A percentile compares a stretch with the other conserved stretches of the same genome.
Evolutionary conservation across 2,329 filamentous ascomycete genomes (phyloP).

Genomic region (Teratosphaeria viscida): DNA sequence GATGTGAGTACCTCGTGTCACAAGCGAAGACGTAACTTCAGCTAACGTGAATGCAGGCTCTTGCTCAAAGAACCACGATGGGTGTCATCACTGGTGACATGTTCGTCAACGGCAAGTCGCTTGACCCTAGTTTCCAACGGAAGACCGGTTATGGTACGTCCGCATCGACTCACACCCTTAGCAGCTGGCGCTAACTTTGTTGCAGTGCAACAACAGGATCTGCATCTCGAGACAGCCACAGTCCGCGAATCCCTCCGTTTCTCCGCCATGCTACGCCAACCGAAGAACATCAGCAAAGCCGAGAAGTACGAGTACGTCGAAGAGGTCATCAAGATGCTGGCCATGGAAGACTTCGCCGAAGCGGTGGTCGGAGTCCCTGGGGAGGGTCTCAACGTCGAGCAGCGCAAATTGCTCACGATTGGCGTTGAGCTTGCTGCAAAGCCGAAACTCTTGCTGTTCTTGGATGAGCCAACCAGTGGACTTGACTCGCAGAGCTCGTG

Average conservation of each 20-base stretch:
- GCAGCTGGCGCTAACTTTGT: neutral
- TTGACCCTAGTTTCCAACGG: conserved; percentile 50
- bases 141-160: conserved; percentile 51
- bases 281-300: conserved; percentile 40
- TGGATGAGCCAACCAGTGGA: conserved; percentile 50
- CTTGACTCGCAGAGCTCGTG: conserved; percentile 55
- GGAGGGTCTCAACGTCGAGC: conserved; percentile 51
- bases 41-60: conserved; percentile 21
- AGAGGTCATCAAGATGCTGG: conserved; percentile 54
- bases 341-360: conserved; percentile 57
- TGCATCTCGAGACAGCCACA: conserved; percentile 46
- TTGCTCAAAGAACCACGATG: conserved; percentile 48
- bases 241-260: conserved; percentile 47
- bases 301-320: conserved; percentile 55
- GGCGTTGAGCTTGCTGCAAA: conserved; percentile 33
- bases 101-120: conserved; percentile 51
- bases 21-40: neutral
- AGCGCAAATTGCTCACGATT: conserved; percentile 52
- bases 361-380: conserved; percentile 42
- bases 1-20: conserved; percentile 26
- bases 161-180: neutral
- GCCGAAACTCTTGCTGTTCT: conserved; percentile 51
- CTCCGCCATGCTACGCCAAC: conserved; percentile 49
- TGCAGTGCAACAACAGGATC: conserved; percentile 49
- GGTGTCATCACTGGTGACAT: conserved; percentile 57